Base-by-base conservation (phyloP, 768 basidiomycete genomes). In the Lanmaoa rubissima region DNA sequence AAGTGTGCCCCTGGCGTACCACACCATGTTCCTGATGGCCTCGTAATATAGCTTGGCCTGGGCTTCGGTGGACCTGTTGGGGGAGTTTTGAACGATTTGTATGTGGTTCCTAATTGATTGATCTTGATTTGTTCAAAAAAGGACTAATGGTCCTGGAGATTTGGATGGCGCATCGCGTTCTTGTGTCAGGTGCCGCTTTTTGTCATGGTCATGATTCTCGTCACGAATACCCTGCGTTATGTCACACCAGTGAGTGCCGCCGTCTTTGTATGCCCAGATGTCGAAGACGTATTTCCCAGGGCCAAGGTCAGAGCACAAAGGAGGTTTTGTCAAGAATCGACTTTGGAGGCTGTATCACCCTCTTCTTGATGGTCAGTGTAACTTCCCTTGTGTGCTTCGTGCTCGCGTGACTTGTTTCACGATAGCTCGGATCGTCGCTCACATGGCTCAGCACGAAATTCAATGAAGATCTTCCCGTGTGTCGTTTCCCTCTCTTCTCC, bases 281-380 rank as follows among this genome's bases (percentile, higher is more conserved):
- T 31, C 7, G 6, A 31, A 45, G 11, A 24, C 21, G 5, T 45
- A 24, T 39, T 21, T 7, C 34, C 1, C 65, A 90, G 88, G 88
- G 88, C 1, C 81, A 82, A 55, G 79, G 85, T 14, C 84, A 82
- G 69, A 84, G 79, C 51, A 64, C 84, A 0, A 81, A 72, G 53
- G 87, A 91, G 34, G 79, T 91, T 1, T 64, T 91, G 14, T 88
- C 82, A 65, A 80, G 90, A n/a, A 89, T 92, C 26, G 90, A 92
- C 67, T 92, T 89, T 62, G 83, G 82, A 5, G 90, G 90, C 0
- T 88, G 81, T 58, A 62, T 80, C 13, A 78, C 81, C 1, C 77
- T 91, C 38, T 70, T 92, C 41, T 67, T 79, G 26, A 72, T 79
- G 32, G 90, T 89, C 58, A 62, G 79, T 71, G 7, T 26, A 1